Percentiles rank a stretch among this genome's conserved stretches.
These are phyloP conservation scores for Gelatoporia subvermispora DNA, from an alignment of 768 basidiomycete species.

Conservation along the genomic window DNA sequence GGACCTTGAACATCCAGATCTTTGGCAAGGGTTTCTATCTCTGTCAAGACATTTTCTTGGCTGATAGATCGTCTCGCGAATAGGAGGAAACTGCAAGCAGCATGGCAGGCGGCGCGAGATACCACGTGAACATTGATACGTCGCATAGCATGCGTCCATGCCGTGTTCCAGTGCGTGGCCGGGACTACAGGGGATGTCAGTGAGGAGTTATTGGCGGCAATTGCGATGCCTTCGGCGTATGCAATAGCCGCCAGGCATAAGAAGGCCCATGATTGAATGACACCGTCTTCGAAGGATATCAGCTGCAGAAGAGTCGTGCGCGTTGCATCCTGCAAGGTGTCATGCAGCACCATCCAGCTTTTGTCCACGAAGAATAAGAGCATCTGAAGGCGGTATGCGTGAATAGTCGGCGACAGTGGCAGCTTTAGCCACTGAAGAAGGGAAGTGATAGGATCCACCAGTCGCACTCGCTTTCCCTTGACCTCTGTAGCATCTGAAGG, in stretches of 20 bases:
- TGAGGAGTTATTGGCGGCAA: too few relatives aligned
- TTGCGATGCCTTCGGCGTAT: constrained; percentile 31
- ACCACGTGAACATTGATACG: constrained; percentile 62
- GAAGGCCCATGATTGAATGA: constrained; percentile 81
- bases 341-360: constrained; percentile 66
- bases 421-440: constrained; percentile 48
- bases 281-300: constrained; percentile 57
- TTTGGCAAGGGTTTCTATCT: constrained; percentile 75
- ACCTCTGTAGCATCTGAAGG: constrained; percentile 26
- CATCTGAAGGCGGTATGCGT: constrained; percentile 60
- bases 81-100: constrained; percentile 50
- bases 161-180: constrained; percentile 51
- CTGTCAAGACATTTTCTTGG: constrained; percentile 53
- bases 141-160: constrained; percentile 82
- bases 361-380: constrained; percentile 81
- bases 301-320: constrained; percentile 52
- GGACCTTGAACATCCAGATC: constrained; percentile 92
- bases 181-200: constrained; percentile 5
- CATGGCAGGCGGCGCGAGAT: constrained; percentile 77
- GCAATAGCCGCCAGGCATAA: constrained; percentile 74
- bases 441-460: constrained; percentile 54
- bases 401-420: constrained; percentile 27
- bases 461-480: constrained; percentile 46
- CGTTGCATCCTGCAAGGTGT: constrained; percentile 51
- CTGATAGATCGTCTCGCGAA: constrained; percentile 41